A percentile compares a stretch with the other conserved stretches of the same genome.
Evolutionary conservation across 257 asterid species (phyloP).

Genomic region (Solanum rostratum): DNA sequence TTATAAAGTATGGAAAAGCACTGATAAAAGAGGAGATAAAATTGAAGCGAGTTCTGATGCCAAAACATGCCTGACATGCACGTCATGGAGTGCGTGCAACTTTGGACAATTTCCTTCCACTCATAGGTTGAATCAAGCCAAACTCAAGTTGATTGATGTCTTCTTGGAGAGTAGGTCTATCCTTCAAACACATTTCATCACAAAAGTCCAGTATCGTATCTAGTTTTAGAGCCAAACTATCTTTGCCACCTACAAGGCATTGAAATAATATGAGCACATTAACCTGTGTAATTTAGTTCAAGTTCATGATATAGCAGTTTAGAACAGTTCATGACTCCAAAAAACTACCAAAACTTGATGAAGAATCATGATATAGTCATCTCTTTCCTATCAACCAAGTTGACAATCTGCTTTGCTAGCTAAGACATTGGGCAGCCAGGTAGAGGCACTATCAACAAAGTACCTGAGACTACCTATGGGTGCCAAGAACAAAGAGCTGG

Average conservation of each 20-base stretch:
- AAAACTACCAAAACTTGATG: not conserved
- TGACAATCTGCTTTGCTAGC: too few species aligned
- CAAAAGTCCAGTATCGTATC: not conserved
- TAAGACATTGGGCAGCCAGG: too few species aligned
- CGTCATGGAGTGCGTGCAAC: not conserved
- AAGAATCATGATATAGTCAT: not conserved
- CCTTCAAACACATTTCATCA: not conserved
- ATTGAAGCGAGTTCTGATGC: not conserved
- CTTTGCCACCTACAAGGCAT: not conserved
- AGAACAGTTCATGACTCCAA: not conserved
- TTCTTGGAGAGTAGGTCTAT: not conserved
- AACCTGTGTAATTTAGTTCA: not conserved
- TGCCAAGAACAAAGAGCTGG: too few species aligned
- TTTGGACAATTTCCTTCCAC: not conserved
- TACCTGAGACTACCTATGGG: too few species aligned
- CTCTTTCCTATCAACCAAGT: too few species aligned
- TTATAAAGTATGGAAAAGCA: not conserved
- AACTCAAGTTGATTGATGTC: not conserved
- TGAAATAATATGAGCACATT: not conserved
- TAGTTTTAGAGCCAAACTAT: not conserved
- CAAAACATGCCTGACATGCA: slow-evolving; percentile 3
- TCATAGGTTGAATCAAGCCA: not conserved
- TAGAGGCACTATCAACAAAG: too few species aligned
- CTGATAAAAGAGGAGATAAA: not conserved
- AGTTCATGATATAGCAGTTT: not conserved